Base-by-base conservation (phyloP, 2,329 filamentous ascomycete genomes). In the Achaetomium macrosporum region DNA sequence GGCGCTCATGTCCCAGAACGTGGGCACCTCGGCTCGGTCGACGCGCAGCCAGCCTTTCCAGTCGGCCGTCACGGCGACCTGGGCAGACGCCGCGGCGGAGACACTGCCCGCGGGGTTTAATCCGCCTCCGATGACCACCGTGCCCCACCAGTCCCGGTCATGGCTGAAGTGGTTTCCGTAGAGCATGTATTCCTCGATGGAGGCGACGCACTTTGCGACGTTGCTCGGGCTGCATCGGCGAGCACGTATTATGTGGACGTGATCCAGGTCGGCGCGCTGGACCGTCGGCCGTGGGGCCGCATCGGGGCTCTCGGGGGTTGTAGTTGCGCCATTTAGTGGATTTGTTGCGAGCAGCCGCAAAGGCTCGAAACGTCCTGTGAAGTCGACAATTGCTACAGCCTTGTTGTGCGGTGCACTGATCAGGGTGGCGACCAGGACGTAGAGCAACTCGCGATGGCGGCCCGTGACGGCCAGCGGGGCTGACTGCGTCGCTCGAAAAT, bases 121-220 rank as follows among this genome's bases (percentile, higher is more conserved):
- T 61, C 64, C 58, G 0, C 71, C 72, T 10, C 76, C 77, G 37
- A 82, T 59, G 5, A 82, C 73, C 25, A 83, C 59, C 2, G 76
- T 79, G n/a, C 80, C 79, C 79, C 80, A 83, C 73, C 75, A 81
- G 54, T 74, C 71, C 4, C 79, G 72, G 25, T 60, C 65, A 5
- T 69, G 68, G 56, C 76, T 80, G 36, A 60, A 63, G 54, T 72
- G 70, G 7, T 63, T 54, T 3, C 71, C 70, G 63, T 83, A 82
- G 5, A 82, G 65, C 69, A 82, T 77, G 61, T 73, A 74, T 40
- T 68, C 60, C 46, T 75, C 70, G 3, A 74, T 71, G 0, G 69
- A 68, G 2, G 68, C 63, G 7, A 79, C 61, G 5, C 73, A 61
- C 3, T 66, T 65, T 6, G 57, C 53, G 10, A 62, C 48, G 25